phyloP scores from a whole-genome alignment of 148 eudicot genomes.

The Chenopodium formosanum region DNA sequence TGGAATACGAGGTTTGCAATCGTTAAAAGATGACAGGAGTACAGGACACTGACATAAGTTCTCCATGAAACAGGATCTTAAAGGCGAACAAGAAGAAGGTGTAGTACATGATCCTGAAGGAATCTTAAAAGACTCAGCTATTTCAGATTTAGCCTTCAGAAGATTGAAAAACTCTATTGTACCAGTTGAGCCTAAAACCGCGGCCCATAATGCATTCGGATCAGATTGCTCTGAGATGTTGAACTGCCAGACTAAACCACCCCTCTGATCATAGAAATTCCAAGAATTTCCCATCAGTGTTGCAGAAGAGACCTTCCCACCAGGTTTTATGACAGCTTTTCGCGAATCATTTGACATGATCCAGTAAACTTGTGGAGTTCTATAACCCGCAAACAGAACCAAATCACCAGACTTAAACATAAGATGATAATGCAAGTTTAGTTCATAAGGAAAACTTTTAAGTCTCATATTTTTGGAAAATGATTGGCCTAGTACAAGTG shows the following conservation, averaged over 20 bases:
- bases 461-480: constrained; percentile 6
- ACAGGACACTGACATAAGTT: constrained; percentile 10
- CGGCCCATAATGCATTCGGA: constrained; percentile 3
- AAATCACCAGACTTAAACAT: background rate
- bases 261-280: background rate
- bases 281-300: constrained; percentile 3
- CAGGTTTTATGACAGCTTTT: background rate
- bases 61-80: constrained; percentile 5
- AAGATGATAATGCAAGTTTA: constrained; percentile 5
- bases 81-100: constrained; percentile 1
- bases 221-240: background rate
- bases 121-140: background rate
- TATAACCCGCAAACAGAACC: constrained; percentile 3
- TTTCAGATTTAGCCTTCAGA: background rate
- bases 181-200: background rate
- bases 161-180: constrained; percentile 9
- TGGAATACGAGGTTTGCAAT: constrained; percentile 1
- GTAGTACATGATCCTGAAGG: constrained; percentile 9
- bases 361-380: constrained; percentile 7
- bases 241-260: constrained; percentile 2
- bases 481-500: background rate
- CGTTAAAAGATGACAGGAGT: background rate
- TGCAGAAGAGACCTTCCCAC: background rate
- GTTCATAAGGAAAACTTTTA: background rate
- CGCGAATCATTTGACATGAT: constrained; percentile 9